A percentile compares a stretch with the other conserved stretches of the same genome.
Conservation (phyloP, 345 rosid genomes). For the Angophora floribunda region DNA sequence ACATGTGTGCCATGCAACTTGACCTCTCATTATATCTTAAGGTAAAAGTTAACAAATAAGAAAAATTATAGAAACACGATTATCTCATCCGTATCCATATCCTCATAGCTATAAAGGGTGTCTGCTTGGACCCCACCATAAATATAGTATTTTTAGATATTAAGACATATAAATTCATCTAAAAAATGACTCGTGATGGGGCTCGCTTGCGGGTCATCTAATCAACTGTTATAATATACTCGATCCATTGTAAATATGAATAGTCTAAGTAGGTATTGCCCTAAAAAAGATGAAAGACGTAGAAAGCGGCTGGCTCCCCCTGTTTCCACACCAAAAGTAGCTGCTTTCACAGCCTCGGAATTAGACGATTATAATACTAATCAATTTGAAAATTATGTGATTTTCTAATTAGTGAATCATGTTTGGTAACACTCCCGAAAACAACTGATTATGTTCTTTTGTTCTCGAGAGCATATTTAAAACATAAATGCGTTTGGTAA, state of each 20-base stretch:
- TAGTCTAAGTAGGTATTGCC: not conserved
- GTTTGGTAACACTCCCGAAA: no score
- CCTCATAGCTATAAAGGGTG: not conserved
- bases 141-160: not conserved
- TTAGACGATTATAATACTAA: not conserved
- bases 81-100: not conserved
- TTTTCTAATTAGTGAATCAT: not conserved
- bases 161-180: not conserved
- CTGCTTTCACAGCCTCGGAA: not conserved
- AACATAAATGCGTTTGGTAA: no score
- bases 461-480: no score
- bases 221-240: not conserved
- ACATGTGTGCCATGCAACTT: not conserved
- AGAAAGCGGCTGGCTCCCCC: not conserved
- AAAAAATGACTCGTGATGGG: not conserved
- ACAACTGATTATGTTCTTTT: no score
- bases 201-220: not conserved
- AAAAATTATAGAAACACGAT: not conserved
- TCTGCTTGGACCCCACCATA: not conserved
- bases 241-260: not conserved
- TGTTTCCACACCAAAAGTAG: not conserved
- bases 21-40: not conserved
- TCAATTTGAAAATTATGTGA: not conserved
- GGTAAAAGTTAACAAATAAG: not conserved
- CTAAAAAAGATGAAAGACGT: not conserved